Base-by-base conservation (phyloP, 1,139 yeast genomes). In the Blastobotrys arbuscula region DNA sequence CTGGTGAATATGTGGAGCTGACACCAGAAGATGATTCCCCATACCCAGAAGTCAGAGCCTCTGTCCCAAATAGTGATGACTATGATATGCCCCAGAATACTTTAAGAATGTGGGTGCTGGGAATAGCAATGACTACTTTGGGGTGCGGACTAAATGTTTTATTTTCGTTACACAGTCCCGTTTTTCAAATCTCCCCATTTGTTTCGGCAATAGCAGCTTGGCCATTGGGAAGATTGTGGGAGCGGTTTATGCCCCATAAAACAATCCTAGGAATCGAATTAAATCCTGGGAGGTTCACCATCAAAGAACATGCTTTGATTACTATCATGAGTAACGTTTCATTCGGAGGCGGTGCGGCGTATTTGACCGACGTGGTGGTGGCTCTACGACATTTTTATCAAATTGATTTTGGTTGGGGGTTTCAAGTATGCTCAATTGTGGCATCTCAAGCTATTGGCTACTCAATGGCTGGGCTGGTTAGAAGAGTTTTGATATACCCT, bases 21-120 rank as follows among this genome's bases (percentile, higher is more conserved):
- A 72, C 57, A 75, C 58, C 62, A 2, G 58, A 58, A 36, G 64
- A 78, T 58, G 82, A 81, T 59, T 78, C 83, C 19, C 82, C 84
- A 8, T 79, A 78, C 60, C 80, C 85, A 0, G 87, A 82, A 61
- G 87, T 81, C 38, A 73, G 87, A 59, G 84, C 85, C 6, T 75
- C 85, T 2, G 85, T 82, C 36, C 84, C 85, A 2, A 74, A 81
- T 34, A 67, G 71, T 24, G 87, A 81, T 61, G 82, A 81, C 59
- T 70, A 73, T 1, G 53, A 68, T 1, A 57, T 79, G 33, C 82
- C 80, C 1, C 84, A 79, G 59, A 78, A 76, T 58, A 81, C 87
- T 23, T 58, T 80, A 45, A 72, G 88, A 62, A 76, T 77, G 73
- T 81, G 86, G 86, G 65, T 72, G 12, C 61, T 79, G 44, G 76